phyloP scores from a whole-genome alignment of 306 rosid genomes.

The Prinsepia uniflora region DNA sequence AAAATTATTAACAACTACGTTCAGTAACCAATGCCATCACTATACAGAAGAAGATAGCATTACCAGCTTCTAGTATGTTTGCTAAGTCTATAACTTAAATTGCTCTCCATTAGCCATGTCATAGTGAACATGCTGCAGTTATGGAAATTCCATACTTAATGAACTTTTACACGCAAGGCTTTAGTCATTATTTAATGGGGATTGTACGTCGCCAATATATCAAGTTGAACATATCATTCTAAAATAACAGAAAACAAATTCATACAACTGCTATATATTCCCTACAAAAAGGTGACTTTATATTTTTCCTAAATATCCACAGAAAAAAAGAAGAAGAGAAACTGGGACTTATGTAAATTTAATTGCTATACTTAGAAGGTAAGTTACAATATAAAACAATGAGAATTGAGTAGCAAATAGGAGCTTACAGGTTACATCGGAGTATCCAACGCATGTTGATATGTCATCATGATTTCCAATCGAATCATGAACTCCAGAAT shows the following conservation, averaged over 20 bases:
- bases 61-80: neutral
- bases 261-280: too few species aligned
- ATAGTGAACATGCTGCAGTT: neutral
- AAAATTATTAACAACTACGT: neutral
- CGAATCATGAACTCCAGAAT: constrained; percentile 50
- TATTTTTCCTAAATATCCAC: too few species aligned
- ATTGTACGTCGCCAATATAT: neutral
- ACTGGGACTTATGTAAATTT: constrained; percentile 26
- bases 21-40: neutral
- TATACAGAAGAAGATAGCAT: constrained; percentile 5
- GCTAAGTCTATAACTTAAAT: neutral
- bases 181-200: neutral
- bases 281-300: too few species aligned
- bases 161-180: neutral
- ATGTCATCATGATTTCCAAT: constrained; percentile 71
- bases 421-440: constrained; percentile 65
- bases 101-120: neutral
- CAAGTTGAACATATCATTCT: too few species aligned
- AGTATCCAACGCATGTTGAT: constrained; percentile 62
- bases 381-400: neutral
- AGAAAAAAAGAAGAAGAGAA: constrained; percentile 25
- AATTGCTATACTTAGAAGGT: neutral
- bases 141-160: neutral
- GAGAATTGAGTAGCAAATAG: neutral
- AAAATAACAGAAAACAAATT: too few species aligned